Evolutionary conservation across 208 protist genomes (phyloP).

Genomic region (Wallacemonas sp.): DNA sequence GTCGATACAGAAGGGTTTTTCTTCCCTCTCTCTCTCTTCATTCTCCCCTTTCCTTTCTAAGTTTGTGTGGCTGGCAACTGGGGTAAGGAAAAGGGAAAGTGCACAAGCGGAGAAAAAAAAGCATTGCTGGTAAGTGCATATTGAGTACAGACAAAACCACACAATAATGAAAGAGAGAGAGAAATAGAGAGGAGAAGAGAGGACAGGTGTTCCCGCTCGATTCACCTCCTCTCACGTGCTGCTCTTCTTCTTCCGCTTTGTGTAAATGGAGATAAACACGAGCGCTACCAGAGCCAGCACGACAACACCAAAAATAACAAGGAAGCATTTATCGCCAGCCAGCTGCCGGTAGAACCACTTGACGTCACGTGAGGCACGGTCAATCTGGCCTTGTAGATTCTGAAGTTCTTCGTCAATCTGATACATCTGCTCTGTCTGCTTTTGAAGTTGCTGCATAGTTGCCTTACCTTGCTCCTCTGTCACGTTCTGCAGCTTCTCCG

Average conservation of each 20-base stretch:
- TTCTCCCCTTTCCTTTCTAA: neutral
- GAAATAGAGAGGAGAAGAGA: slow-evolving; percentile 10
- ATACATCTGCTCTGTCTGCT: slow-evolving; percentile 81
- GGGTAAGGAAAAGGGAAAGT: too few species aligned
- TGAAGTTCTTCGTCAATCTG: slow-evolving; percentile 81
- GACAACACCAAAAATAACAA: slow-evolving; percentile 67
- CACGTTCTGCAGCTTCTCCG: slow-evolving; percentile 65
- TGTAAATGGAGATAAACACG: slow-evolving; percentile 80
- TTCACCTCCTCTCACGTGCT: too few species aligned
- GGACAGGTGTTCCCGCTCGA: too few species aligned
- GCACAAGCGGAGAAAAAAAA: slow-evolving; percentile 14
- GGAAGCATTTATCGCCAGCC: slow-evolving; percentile 77
- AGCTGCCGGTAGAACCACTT: slow-evolving; percentile 79
- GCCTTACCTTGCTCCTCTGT: slow-evolving; percentile 76
- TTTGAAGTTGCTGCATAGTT: slow-evolving; percentile 54
- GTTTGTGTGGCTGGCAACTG: slow-evolving; percentile 13
- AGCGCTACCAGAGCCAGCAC: slow-evolving; percentile 61
- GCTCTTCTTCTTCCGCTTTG: slow-evolving; percentile 45
- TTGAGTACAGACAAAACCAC: neutral
- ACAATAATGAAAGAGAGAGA: slow-evolving; percentile 11
- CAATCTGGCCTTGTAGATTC: slow-evolving; percentile 67
- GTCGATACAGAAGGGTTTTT: neutral
- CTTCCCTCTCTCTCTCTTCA: slow-evolving; percentile 5
- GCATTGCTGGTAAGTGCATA: neutral
- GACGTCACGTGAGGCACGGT: slow-evolving; percentile 70